Evolutionary conservation across 1,139 yeast species (phyloP).

Genomic region (Taphrina flavorubra): DNA sequence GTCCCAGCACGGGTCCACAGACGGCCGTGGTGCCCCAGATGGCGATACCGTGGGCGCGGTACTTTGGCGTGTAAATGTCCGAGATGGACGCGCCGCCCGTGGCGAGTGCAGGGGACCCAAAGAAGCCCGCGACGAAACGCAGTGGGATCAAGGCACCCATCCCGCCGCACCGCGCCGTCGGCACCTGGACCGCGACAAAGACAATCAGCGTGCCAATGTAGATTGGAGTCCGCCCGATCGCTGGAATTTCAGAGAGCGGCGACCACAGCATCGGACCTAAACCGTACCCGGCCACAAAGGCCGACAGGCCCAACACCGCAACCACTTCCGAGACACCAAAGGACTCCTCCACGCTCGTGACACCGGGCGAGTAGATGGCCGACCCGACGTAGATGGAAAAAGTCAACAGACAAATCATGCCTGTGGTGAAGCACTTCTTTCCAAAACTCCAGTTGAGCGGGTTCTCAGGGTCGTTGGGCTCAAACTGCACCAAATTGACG

Average conservation of each 20-base stretch:
- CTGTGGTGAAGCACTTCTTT: slow-evolving; percentile 51
- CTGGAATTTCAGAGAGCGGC: slow-evolving; percentile 64
- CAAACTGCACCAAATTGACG: slow-evolving; percentile 53
- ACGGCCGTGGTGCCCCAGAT: slow-evolving; percentile 60
- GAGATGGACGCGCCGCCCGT: slow-evolving; percentile 86
- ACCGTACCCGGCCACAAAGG: slow-evolving; percentile 66
- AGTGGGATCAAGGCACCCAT: slow-evolving; percentile 61
- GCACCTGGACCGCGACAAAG: slow-evolving; percentile 66
- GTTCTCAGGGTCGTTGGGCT: slow-evolving; percentile 63
- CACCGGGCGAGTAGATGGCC: slow-evolving; percentile 67
- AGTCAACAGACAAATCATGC: slow-evolving; percentile 50
- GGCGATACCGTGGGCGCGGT: slow-evolving; percentile 61
- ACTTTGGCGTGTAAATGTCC: slow-evolving; percentile 71
- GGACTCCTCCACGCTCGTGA: slow-evolving; percentile 56
- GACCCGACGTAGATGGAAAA: slow-evolving; percentile 49
- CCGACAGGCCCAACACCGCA: slow-evolving; percentile 69
- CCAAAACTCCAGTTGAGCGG: slow-evolving; percentile 63
- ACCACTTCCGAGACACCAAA: slow-evolving; percentile 77
- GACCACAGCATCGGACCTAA: slow-evolving; percentile 78
- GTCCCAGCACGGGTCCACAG: slow-evolving; percentile 78
- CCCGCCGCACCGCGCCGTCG: slow-evolving; percentile 63
- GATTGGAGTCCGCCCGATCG: slow-evolving; percentile 63
- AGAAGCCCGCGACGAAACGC: slow-evolving; percentile 78
- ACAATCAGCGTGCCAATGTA: slow-evolving; percentile 57
- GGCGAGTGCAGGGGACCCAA: slow-evolving; percentile 84